phyloP scores from a whole-genome alignment of 1,284 basidiomycete species.

The Malassezia slooffiae region DNA sequence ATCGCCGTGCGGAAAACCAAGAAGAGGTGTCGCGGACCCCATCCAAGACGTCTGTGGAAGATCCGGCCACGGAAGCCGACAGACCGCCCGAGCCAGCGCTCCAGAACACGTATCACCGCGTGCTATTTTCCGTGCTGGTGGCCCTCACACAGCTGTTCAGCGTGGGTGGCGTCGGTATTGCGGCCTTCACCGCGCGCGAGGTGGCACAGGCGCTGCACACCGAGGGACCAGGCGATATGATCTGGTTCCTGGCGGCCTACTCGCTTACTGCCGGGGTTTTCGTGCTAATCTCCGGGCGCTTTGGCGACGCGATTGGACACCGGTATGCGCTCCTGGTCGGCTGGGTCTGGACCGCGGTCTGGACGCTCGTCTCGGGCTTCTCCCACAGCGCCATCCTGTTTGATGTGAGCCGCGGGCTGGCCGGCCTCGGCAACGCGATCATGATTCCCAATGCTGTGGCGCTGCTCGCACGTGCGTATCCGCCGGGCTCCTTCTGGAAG shows the following conservation, averaged over 20 bases:
- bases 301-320: slow-evolving; percentile 29
- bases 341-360: slow-evolving; percentile 17
- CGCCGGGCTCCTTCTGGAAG: slow-evolving; percentile 18
- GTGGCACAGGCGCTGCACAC: not conserved
- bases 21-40: too few relatives aligned
- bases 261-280: slow-evolving; percentile 31
- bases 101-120: not conserved
- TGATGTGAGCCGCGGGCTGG: slow-evolving; percentile 29
- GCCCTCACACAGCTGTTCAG: not conserved
- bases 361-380: slow-evolving; percentile 22
- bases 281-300: slow-evolving; percentile 26
- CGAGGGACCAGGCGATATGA: not conserved
- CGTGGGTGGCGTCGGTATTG: not conserved
- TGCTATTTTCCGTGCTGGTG: not conserved
- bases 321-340: slow-evolving; percentile 23
- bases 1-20: too few relatives aligned
- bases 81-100: too few relatives aligned
- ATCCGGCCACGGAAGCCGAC: too few relatives aligned
- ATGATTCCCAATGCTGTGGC: slow-evolving; percentile 29
- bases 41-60: too few relatives aligned
- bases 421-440: slow-evolving; percentile 26
- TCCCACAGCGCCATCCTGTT: slow-evolving; percentile 28
- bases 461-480: slow-evolving; percentile 23
- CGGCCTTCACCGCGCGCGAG: not conserved
- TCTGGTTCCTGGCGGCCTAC: slow-evolving; percentile 29